These are phyloP conservation scores for Aspergillus pseudoviridinutans DNA, from an alignment of 2,329 filamentous ascomycete genomes.

Conservation along the genomic window DNA sequence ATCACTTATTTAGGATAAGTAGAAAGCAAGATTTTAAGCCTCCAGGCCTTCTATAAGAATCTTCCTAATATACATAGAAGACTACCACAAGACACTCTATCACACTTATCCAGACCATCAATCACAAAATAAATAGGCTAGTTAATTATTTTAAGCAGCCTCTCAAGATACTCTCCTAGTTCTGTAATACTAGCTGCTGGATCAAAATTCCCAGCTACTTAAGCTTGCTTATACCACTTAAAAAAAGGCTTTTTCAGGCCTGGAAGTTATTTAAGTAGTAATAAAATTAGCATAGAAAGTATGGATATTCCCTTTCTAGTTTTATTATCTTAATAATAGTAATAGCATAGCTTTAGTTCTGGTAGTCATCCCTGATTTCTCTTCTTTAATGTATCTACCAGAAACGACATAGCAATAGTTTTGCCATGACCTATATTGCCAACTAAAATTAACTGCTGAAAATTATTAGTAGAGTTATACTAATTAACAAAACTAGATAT, in stretches of 20 bases:
- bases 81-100: constrained; percentile 16
- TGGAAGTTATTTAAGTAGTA: constrained; percentile 13
- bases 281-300: constrained; percentile 14
- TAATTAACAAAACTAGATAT: constrained; percentile 12
- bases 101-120: constrained; percentile 28
- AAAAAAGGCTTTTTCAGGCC: constrained; percentile 14
- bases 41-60: constrained; percentile 7
- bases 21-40: constrained; percentile 14
- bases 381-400: constrained; percentile 12
- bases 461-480: constrained; percentile 7
- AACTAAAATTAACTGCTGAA: constrained; percentile 12
- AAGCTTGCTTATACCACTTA: constrained; percentile 13
- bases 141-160: constrained; percentile 10
- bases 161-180: constrained; percentile 13
- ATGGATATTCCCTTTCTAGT: constrained; percentile 17
- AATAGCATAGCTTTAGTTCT: constrained; percentile 23
- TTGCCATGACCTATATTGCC: constrained; percentile 18
- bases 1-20: constrained; percentile 14
- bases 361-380: constrained; percentile 12
- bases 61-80: constrained; percentile 14
- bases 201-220: constrained; percentile 11
- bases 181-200: constrained; percentile 8
- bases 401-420: constrained; percentile 14
- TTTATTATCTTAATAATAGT: constrained; percentile 24
- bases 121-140: constrained; percentile 18